phyloP scores from a whole-genome alignment of 495 filamentous ascomycete genomes.

The Talaromyces liani region DNA sequence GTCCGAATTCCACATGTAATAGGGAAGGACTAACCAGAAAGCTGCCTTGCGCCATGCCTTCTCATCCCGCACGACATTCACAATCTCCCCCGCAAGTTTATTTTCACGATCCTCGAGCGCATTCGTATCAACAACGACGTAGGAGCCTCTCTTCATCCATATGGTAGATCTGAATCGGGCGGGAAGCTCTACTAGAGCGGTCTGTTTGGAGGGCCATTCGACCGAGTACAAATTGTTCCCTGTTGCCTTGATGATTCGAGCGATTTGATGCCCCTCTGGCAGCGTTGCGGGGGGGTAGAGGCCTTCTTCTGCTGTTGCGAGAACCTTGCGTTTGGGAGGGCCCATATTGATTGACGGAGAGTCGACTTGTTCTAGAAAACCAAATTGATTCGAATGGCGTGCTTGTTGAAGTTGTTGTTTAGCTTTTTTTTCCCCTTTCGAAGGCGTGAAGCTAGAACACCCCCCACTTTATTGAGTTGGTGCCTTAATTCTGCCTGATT shows the following conservation, averaged over 20 bases:
- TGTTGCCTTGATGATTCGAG: conserved; percentile 67
- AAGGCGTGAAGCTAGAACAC: background rate
- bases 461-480: background rate
- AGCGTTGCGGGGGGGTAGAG: conserved; percentile 64
- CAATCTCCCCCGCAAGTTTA: conserved; percentile 79
- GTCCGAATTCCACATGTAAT: background rate
- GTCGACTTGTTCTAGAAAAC: background rate
- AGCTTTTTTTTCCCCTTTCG: background rate
- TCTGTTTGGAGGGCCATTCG: conserved; percentile 49
- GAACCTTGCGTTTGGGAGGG: conserved; percentile 64
- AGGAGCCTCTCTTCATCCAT: conserved; percentile 83
- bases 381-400: background rate
- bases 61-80: conserved; percentile 88
- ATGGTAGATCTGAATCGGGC: conserved; percentile 80
- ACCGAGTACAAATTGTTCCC: conserved; percentile 85
- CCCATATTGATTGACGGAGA: conserved; percentile 44
- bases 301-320: conserved; percentile 67
- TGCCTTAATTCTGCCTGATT: conserved; percentile 1
- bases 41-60: conserved; percentile 80
- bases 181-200: conserved; percentile 67
- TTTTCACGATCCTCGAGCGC: conserved; percentile 61
- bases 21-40: conserved; percentile 64
- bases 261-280: conserved; percentile 56
- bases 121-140: conserved; percentile 71
- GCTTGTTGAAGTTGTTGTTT: background rate